Conservation (phyloP, 2,329 filamentous ascomycete genomes). For the Fusarium haematococcum region DNA sequence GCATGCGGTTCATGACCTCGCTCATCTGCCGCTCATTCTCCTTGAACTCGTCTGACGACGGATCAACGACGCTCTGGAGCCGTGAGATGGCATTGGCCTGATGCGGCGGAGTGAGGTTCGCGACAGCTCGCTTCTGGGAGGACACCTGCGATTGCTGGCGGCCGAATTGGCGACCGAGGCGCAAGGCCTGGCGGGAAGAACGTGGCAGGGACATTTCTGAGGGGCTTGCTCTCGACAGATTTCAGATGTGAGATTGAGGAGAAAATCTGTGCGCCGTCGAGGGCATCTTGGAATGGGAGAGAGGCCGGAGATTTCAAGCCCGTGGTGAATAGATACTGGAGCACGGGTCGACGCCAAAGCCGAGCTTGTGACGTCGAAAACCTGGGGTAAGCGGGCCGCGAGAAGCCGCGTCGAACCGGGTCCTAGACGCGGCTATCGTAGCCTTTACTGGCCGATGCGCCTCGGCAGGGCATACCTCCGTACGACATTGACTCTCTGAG, state of each 20-base stretch:
- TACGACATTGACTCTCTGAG: constrained; percentile 6
- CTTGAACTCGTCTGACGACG: constrained; percentile 80
- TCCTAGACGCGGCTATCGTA: constrained; percentile 26
- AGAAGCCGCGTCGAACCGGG: constrained; percentile 39
- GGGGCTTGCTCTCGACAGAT: constrained; percentile 4
- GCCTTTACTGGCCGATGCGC: constrained; percentile 35
- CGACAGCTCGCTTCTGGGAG: constrained; percentile 60
- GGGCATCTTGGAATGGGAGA: constrained; percentile 18
- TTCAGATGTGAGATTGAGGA: constrained; percentile 1
- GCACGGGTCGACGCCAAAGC: constrained; percentile 30
- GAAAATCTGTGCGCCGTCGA: constrained; percentile 5
- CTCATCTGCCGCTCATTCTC: constrained; percentile 85
- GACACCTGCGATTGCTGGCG: constrained; percentile 52
- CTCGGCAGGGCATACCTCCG: constrained; percentile 28
- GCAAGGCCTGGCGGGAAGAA: constrained; percentile 60
- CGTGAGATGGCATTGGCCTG: constrained; percentile 87
- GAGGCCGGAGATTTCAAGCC: constrained; percentile 17
- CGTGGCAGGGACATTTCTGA: constrained; percentile 60
- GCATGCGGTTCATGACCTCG: constrained; percentile 76
- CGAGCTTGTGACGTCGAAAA: constrained; percentile 46
- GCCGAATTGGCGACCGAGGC: constrained; percentile 48
- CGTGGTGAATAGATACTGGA: constrained; percentile 18
- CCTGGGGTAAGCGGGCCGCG: constrained; percentile 44
- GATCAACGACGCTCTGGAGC: constrained; percentile 81
- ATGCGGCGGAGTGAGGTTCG: constrained; percentile 83